phyloP scores from a whole-genome alignment of 495 filamentous ascomycete species.

The Penicillium crystallinum region DNA sequence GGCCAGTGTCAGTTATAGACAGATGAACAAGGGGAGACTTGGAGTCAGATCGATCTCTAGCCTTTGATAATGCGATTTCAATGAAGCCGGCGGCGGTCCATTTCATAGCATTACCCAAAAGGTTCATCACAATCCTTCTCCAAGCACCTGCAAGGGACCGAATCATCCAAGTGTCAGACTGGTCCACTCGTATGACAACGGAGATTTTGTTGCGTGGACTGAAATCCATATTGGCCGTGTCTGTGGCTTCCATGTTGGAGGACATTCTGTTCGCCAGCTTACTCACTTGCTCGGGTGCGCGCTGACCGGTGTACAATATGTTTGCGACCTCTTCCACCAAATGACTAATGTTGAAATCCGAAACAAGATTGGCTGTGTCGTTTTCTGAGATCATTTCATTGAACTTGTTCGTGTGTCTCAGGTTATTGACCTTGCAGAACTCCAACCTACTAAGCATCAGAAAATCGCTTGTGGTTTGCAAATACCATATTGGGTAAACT shows the following conservation, averaged over 20 bases:
- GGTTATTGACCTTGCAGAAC: constrained; percentile 54
- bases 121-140: constrained; percentile 64
- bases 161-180: constrained; percentile 47
- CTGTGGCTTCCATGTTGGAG: neutral
- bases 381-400: neutral
- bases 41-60: constrained; percentile 14
- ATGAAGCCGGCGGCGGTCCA: constrained; percentile 58
- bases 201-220: constrained; percentile 24
- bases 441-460: constrained; percentile 36
- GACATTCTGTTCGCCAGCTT: neutral
- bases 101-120: constrained; percentile 68
- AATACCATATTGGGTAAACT: constrained; percentile 21
- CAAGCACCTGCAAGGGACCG: constrained; percentile 56
- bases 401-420: constrained; percentile 6
- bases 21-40: constrained; percentile 29
- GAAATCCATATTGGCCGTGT: neutral
- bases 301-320: constrained; percentile 49
- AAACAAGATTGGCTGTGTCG: constrained; percentile 16
- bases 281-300: constrained; percentile 1
- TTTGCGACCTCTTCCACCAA: constrained; percentile 57
- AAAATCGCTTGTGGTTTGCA: constrained; percentile 35
- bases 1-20: constrained; percentile 59
- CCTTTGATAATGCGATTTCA: constrained; percentile 46
- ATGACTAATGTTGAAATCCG: constrained; percentile 41
- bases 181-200: constrained; percentile 54